Conservation (phyloP, 2,329 filamentous ascomycete species). For the Penicillium psychrosexuale region DNA sequence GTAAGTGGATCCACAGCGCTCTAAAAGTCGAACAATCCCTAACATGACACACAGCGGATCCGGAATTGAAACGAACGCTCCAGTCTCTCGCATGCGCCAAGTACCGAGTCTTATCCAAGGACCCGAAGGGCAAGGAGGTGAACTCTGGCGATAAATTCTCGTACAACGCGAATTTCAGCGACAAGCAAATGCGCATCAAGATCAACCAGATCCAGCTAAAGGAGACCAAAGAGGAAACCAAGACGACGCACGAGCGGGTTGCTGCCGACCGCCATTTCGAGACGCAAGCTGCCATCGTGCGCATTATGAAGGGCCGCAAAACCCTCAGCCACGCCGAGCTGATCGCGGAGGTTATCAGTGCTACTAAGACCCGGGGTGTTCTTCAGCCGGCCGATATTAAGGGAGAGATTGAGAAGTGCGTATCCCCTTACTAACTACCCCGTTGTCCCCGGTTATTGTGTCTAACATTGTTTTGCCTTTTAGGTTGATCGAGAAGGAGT, state of each 20-base stretch:
- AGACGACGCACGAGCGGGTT: conserved; percentile 86
- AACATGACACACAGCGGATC: conserved; percentile 53
- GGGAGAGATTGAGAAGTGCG: conserved; percentile 90
- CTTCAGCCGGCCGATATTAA: conserved; percentile 88
- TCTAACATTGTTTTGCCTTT: not conserved
- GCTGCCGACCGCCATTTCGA: conserved; percentile 89
- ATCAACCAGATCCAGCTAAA: conserved; percentile 98
- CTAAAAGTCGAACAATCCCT: conserved; percentile 8
- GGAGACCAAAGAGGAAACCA: conserved; percentile 93
- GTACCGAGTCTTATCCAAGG: conserved; percentile 76
- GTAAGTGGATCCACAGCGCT: conserved; percentile 40
- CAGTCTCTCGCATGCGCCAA: conserved; percentile 94
- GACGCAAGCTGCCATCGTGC: conserved; percentile 92
- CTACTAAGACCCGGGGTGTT: conserved; percentile 81
- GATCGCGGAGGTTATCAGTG: conserved; percentile 85
- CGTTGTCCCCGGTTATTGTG: not conserved
- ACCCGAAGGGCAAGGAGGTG: conserved; percentile 80
- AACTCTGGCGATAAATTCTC: conserved; percentile 75
- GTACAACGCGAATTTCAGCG: conserved; percentile 72
- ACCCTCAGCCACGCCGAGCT: conserved; percentile 80
- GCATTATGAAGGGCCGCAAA: conserved; percentile 96
- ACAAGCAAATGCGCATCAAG: conserved; percentile 87
- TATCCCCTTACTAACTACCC: conserved; percentile 18
- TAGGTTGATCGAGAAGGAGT: conserved; percentile 89
- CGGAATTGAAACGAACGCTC: conserved; percentile 81